Evolutionary conservation across 1,284 basidiomycete species (phyloP).

Genomic region (Singerocomus inundabilis): DNA sequence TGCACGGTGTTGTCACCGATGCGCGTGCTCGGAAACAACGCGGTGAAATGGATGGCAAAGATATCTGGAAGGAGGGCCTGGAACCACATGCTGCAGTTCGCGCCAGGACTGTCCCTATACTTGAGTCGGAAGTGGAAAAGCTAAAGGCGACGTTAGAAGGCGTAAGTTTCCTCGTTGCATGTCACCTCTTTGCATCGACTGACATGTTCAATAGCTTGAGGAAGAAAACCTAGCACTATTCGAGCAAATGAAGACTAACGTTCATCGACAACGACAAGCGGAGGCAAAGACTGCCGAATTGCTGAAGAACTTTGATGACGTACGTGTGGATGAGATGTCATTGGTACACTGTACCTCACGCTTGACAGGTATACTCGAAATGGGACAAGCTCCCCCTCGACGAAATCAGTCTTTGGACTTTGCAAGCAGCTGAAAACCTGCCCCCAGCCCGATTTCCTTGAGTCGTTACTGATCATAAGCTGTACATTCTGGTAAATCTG

Average conservation of each 20-base stretch:
- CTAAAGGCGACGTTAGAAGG: slow-evolving; percentile 49
- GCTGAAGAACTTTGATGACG: slow-evolving; percentile 55
- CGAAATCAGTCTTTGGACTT: slow-evolving; percentile 60
- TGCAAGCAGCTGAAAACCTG: slow-evolving; percentile 54
- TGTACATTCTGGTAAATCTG: too few species aligned
- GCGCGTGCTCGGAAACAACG: slow-evolving; percentile 60
- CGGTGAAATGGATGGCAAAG: slow-evolving; percentile 44
- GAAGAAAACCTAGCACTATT: slow-evolving; percentile 50
- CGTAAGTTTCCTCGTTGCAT: slow-evolving; percentile 35
- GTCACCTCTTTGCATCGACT: neutral
- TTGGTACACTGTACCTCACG: neutral
- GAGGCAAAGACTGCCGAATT: slow-evolving; percentile 47
- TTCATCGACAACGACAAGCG: slow-evolving; percentile 43
- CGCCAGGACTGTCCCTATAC: slow-evolving; percentile 57
- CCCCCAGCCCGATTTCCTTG: slow-evolving; percentile 33
- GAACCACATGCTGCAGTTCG: slow-evolving; percentile 58
- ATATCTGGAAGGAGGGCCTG: slow-evolving; percentile 61
- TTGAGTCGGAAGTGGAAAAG: slow-evolving; percentile 53
- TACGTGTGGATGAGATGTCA: slow-evolving; percentile 27
- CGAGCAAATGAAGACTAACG: slow-evolving; percentile 48
- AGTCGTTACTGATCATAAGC: neutral
- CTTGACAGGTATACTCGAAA: slow-evolving; percentile 45
- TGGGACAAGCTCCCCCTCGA: slow-evolving; percentile 60
- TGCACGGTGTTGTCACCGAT: slow-evolving; percentile 67
- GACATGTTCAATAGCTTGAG: slow-evolving; percentile 44